Base-by-base conservation (phyloP, 306 rosid species). In the Hippophae rhamnoides region DNA sequence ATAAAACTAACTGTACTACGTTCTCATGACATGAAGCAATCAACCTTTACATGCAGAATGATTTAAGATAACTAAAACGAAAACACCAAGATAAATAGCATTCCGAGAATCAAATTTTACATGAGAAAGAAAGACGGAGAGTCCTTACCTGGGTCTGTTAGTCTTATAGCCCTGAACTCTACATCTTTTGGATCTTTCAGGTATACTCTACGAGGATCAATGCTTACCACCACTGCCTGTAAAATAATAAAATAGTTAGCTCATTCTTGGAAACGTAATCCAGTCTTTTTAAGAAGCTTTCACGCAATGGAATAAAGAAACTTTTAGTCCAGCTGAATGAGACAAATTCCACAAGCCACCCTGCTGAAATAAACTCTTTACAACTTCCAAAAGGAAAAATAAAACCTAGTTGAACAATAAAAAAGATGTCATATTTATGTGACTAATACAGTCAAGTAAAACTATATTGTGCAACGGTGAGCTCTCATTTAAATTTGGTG, bases 151-250 rank as follows among this genome's bases (percentile, higher is more conserved):
- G 26, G 84, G 80, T 68, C 82, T 65, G 82, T 52, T 58, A 82
- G 79, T 58, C 67, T 79, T 59, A 70, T 52, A 43, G 89, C 78
- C 82, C 85, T 81, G 63, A 83, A 82, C 72, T 82, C 78, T 56
- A 88, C 94, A 59, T 88, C 99, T 43, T 70, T 62, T 45, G 89
- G 82, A 72, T 75, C 69, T 78, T 82, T 81, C 46, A 86, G n/a
- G 13, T 88, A 84, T 60, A 84, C 90, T 67, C 95, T 86, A 50
- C 85, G 84, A 62, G 97, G 99, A 82, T 92, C 99, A 55, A 92
- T 80, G 64, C 99, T 92, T 23, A 92, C 97, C 53, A 88, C 96
- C 62, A 92, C 99, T 44, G 99, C 99, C 99, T 92, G 88, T 52
- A 52, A 57, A 42, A 56, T 48, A 62, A 63, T 74, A 12, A 62